Percentiles rank a stretch among this genome's conserved stretches.
Evolutionary conservation across 2,329 filamentous ascomycete genomes (phyloP).

Genomic region (Hortaea werneckii): DNA sequence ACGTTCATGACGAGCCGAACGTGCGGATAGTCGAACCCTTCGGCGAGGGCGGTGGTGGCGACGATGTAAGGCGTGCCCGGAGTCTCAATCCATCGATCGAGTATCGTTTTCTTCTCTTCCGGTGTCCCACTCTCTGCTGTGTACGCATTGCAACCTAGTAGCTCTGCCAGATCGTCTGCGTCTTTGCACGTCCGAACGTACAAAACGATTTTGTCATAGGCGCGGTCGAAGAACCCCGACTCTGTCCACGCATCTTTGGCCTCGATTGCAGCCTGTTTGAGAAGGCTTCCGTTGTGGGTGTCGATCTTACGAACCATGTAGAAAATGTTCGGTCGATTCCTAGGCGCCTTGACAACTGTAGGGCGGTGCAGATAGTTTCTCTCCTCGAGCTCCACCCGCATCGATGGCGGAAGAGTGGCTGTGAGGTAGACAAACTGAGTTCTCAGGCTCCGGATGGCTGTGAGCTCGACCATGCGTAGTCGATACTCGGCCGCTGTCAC

Average conservation of each 20-base stretch:
- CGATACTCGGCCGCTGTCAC: background rate
- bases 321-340: background rate
- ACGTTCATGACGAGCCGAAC: background rate
- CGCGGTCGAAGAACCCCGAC: background rate
- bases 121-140: background rate
- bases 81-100: background rate
- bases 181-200: background rate
- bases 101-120: background rate
- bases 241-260: too few relatives aligned
- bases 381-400: background rate
- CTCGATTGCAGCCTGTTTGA: background rate
- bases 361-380: background rate
- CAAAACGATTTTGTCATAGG: background rate
- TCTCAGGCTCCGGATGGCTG: background rate
- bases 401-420: background rate
- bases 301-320: background rate
- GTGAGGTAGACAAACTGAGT: background rate
- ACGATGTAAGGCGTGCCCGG: background rate
- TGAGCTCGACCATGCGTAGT: background rate
- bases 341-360: background rate
- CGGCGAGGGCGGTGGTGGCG: background rate
- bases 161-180: background rate
- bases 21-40: background rate
- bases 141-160: background rate
- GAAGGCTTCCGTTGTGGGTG: background rate